A percentile compares a stretch with the other conserved stretches of the same genome.
These are phyloP conservation scores for Vitis hybrid DNA, from an alignment of 177 flowering plant species.

Conservation along the genomic window DNA sequence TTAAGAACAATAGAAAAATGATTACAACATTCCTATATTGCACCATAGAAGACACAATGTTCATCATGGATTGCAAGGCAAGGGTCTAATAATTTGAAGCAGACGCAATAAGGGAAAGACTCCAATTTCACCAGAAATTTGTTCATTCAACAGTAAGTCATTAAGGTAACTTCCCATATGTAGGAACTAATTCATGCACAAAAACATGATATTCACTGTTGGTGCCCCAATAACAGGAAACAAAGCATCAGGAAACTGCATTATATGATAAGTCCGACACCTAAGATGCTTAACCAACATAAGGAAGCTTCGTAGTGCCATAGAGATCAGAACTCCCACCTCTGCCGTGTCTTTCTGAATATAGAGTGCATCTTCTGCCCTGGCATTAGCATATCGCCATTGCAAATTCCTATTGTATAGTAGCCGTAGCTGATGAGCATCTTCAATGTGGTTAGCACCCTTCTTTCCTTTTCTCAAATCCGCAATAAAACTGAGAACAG, in stretches of 20 bases:
- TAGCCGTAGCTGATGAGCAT: slow-evolving; percentile 82
- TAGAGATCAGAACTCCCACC: slow-evolving; percentile 43
- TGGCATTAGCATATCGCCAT: slow-evolving; percentile 87
- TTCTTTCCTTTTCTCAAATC: slow-evolving; percentile 83
- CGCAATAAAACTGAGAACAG: slow-evolving; percentile 80
- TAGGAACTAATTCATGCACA: not conserved
- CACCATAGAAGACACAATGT: not conserved
- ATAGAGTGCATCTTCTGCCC: slow-evolving; percentile 51
- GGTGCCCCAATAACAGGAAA: too few relatives aligned
- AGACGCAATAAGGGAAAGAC: not conserved
- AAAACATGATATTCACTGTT: too few relatives aligned
- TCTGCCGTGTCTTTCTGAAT: slow-evolving; percentile 67
- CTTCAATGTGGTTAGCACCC: slow-evolving; percentile 69
- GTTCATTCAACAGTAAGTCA: not conserved
- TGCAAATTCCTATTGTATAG: slow-evolving; percentile 83
- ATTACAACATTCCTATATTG: not conserved
- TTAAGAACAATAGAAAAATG: not conserved
- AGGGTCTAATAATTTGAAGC: not conserved
- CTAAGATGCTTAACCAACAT: not conserved
- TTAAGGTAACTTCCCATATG: not conserved
- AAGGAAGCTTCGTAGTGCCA: not conserved
- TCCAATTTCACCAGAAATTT: not conserved
- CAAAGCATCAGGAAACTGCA: too few relatives aligned
- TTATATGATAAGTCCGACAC: too few relatives aligned
- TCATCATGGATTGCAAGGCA: not conserved